A percentile compares a stretch with the other conserved stretches of the same genome.
Evolutionary conservation across 140 eudicot species (phyloP).

Genomic region (Ambrosia hybrid): DNA sequence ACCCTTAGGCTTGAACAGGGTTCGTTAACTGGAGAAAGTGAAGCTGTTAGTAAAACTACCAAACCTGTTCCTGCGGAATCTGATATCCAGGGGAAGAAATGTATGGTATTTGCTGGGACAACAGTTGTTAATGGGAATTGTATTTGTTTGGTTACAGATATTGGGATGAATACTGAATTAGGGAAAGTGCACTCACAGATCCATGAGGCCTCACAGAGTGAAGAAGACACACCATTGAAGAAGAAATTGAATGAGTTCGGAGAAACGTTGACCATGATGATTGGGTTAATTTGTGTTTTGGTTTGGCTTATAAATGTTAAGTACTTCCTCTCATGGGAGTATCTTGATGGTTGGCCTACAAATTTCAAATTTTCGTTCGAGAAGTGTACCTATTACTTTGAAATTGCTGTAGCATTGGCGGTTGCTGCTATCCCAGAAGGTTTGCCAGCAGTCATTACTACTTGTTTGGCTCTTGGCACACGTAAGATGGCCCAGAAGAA

Average conservation of each 20-base stretch:
- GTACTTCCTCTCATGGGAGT: constrained; percentile 89
- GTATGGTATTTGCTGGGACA: constrained; percentile 99
- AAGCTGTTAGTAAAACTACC: constrained; percentile 79
- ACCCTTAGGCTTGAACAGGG: constrained; percentile 95
- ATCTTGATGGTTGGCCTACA: constrained; percentile 81
- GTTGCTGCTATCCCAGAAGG: constrained; percentile 99
- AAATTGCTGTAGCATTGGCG: constrained; percentile 97
- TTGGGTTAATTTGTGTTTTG: constrained; percentile 76
- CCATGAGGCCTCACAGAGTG: constrained; percentile 81
- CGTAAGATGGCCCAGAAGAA: constrained; percentile 98
- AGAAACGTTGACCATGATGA: constrained; percentile 69
- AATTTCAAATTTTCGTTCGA: constrained; percentile 91
- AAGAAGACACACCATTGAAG: constrained; percentile 90
- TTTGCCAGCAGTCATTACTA: constrained; percentile 96
- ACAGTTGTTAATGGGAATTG: constrained; percentile 93
- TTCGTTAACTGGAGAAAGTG: constrained; percentile 93
- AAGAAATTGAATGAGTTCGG: constrained; percentile 97
- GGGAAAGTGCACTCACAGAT: constrained; percentile 95
- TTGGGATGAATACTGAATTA: constrained; percentile 87
- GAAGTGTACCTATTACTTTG: constrained; percentile 93
- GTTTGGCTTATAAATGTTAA: constrained; percentile 93
- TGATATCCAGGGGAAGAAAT: constrained; percentile 88
- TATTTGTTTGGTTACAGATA: constrained; percentile 74
- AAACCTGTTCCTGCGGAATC: constrained; percentile 63
- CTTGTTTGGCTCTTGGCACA: constrained; percentile 96